These are phyloP conservation scores for Trichoderma semiorbis DNA, from an alignment of 2,329 filamentous ascomycete species.

Conservation along the genomic window DNA sequence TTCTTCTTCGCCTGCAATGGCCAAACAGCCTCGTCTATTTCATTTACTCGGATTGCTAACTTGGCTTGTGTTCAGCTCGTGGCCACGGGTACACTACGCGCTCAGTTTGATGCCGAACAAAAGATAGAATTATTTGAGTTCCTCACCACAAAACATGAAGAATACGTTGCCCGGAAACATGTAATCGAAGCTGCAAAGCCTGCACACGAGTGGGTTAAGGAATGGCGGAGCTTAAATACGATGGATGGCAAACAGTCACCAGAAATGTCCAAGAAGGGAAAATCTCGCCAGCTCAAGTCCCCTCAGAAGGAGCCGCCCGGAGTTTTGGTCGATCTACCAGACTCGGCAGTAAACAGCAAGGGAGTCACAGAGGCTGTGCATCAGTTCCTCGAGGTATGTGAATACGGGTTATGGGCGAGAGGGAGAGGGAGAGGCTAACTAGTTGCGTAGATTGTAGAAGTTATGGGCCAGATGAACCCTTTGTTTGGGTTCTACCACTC, in stretches of 20 bases:
- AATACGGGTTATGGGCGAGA: background rate
- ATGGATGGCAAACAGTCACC: conserved; percentile 58
- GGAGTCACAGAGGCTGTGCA: conserved; percentile 60
- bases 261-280: conserved; percentile 66
- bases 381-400: conserved; percentile 60
- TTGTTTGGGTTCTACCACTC: conserved; percentile 57
- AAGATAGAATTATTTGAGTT: conserved; percentile 87
- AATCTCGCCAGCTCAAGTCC: conserved; percentile 56
- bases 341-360: conserved; percentile 55
- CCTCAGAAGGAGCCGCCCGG: conserved; percentile 58
- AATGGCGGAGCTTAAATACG: conserved; percentile 59
- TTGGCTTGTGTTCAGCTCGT: conserved; percentile 57
- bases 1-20: conserved; percentile 20
- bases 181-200: conserved; percentile 61
- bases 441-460: conserved; percentile 54
- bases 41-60: conserved; percentile 26
- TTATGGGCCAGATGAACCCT: conserved; percentile 64
- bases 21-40: background rate
- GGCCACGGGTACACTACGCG: conserved; percentile 71
- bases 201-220: conserved; percentile 62
- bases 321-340: conserved; percentile 53
- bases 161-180: conserved; percentile 72
- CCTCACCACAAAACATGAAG: conserved; percentile 69
- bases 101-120: conserved; percentile 73
- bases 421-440: conserved; percentile 6